Conservation (phyloP, 108 stramenopile species). For the Cafeteria roenbergensis region DNA sequence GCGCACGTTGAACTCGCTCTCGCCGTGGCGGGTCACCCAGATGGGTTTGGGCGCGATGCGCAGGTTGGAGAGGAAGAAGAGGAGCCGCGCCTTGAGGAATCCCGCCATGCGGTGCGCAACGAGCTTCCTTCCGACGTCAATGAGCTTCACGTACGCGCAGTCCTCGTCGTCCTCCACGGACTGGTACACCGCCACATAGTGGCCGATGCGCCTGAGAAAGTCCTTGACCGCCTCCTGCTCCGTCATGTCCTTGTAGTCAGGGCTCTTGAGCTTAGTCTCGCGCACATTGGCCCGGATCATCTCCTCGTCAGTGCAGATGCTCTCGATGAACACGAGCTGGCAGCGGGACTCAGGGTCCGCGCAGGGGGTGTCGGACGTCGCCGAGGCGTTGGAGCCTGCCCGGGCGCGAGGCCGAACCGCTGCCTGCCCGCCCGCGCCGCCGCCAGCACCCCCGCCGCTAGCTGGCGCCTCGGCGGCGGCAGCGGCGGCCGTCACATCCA, state of each 20-base stretch:
- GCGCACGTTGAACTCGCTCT: slow-evolving; percentile 86
- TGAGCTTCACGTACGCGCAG: slow-evolving; percentile 68
- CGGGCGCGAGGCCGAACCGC: too few relatives aligned
- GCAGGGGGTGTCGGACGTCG: too few relatives aligned
- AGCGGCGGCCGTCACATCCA: too few relatives aligned
- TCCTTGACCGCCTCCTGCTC: slow-evolving; percentile 60
- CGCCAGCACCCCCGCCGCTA: too few relatives aligned
- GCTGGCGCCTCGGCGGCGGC: too few relatives aligned
- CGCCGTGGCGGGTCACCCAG: slow-evolving; percentile 91
- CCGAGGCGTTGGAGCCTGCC: too few relatives aligned
- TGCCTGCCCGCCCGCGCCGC: too few relatives aligned
- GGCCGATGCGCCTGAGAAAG: slow-evolving; percentile 61
- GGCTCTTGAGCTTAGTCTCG: slow-evolving; percentile 66
- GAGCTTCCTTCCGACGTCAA: slow-evolving; percentile 68
- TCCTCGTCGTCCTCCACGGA: slow-evolving; percentile 48
- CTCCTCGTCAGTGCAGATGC: slow-evolving; percentile 63
- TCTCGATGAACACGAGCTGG: slow-evolving; percentile 81
- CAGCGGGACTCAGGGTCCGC: slow-evolving; percentile 38
- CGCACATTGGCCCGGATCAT: slow-evolving; percentile 66
- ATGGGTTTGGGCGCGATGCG: slow-evolving; percentile 36
- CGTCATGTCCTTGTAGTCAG: slow-evolving; percentile 67
- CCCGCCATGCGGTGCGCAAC: slow-evolving; percentile 33
- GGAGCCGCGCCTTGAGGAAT: slow-evolving; percentile 32
- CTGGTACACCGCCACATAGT: slow-evolving; percentile 71
- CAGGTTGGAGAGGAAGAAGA: slow-evolving; percentile 39